These are phyloP conservation scores for Candida methanosorbosa DNA, from an alignment of 805 yeast genomes.

Conservation along the genomic window DNA sequence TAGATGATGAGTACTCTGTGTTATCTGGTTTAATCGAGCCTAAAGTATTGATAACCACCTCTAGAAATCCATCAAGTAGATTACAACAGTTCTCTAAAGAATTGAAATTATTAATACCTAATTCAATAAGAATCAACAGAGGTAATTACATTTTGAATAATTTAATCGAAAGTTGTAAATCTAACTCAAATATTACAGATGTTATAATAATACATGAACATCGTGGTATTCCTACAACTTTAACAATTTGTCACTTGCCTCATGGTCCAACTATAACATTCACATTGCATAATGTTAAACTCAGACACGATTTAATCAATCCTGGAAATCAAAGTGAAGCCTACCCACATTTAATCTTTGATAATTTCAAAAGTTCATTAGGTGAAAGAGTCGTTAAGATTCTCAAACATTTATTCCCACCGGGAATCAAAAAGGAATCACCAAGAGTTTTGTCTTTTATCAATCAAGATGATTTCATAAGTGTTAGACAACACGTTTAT, in stretches of 20 bases:
- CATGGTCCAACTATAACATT: constrained; percentile 97
- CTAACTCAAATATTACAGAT: constrained; percentile 70
- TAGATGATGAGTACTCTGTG: constrained; percentile 90
- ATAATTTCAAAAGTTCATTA: constrained; percentile 71
- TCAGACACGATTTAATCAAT: constrained; percentile 85
- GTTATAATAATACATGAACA: constrained; percentile 87
- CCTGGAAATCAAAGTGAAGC: constrained; percentile 86
- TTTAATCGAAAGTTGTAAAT: constrained; percentile 73
- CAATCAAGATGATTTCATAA: constrained; percentile 83
- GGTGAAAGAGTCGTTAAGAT: constrained; percentile 78
- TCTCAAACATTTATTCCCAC: constrained; percentile 86
- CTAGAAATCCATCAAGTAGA: constrained; percentile 82
- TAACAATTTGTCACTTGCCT: constrained; percentile 91
- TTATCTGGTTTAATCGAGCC: constrained; percentile 88
- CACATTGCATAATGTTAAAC: constrained; percentile 87
- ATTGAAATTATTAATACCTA: constrained; percentile 81
- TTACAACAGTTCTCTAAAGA: constrained; percentile 91
- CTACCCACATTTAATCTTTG: constrained; percentile 90
- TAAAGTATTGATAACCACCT: constrained; percentile 83
- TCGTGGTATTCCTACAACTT: constrained; percentile 94
- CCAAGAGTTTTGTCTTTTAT: constrained; percentile 90
- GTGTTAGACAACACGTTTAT: constrained; percentile 92
- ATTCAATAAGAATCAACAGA: constrained; percentile 80
- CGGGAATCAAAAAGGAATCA: constrained; percentile 88
- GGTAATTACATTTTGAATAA: constrained; percentile 87